Evolutionary conservation across 2,329 filamentous ascomycete species (phyloP).

Genomic region (Coniochaeta sp.): DNA sequence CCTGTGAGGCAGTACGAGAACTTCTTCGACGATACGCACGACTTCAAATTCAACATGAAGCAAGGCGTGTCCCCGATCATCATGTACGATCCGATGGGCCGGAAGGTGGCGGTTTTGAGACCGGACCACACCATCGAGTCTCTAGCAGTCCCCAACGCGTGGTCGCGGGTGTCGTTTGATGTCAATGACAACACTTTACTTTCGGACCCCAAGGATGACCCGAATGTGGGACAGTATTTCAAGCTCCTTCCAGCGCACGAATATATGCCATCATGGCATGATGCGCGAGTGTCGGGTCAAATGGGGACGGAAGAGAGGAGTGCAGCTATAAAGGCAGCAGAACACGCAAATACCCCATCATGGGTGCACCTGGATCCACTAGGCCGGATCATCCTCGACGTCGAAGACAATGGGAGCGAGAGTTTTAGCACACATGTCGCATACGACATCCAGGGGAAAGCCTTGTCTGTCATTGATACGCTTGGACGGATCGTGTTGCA

Average conservation of each 20-base stretch:
- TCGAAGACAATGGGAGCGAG: neutral
- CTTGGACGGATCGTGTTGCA: neutral
- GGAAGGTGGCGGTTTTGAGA: conserved; percentile 8
- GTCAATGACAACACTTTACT: neutral
- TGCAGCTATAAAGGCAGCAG: neutral
- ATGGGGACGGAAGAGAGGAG: neutral
- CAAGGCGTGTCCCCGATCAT: conserved; percentile 5
- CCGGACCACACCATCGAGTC: conserved; percentile 14
- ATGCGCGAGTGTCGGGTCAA: neutral
- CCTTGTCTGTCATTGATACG: neutral
- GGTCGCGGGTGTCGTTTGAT: neutral
- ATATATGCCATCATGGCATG: conserved; percentile 13
- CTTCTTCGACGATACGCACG: conserved; percentile 10
- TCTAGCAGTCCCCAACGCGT: conserved; percentile 5
- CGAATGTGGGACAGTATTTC: neutral
- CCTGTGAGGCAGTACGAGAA: conserved; percentile 13
- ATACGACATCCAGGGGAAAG: too few species aligned
- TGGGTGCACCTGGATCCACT: neutral
- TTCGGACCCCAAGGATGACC: neutral
- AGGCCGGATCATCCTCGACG: neutral
- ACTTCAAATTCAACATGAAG: conserved; percentile 5
- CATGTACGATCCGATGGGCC: conserved; percentile 8
- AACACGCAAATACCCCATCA: neutral
- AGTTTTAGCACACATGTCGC: too few species aligned
- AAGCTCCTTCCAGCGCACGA: neutral